Evolutionary conservation across 768 basidiomycete genomes (phyloP).

Genomic region (Lentinula boryana): DNA sequence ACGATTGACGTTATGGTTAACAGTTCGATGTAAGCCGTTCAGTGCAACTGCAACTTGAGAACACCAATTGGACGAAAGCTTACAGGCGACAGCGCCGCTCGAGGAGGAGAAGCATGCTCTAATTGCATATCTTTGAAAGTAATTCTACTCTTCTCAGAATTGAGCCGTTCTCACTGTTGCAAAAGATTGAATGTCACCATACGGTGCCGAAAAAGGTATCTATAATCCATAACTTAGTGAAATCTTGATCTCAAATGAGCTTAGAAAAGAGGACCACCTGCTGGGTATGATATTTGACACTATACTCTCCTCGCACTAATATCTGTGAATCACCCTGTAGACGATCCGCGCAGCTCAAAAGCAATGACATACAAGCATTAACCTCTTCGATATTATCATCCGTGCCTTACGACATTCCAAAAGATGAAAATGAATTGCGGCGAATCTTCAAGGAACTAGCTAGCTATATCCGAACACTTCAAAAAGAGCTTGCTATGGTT

Average conservation of each 20-base stretch:
- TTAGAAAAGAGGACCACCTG: background rate
- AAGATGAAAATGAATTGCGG: background rate
- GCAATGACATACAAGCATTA: background rate
- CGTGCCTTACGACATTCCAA: background rate
- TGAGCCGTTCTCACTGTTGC: background rate
- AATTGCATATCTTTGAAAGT: background rate
- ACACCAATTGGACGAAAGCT: background rate
- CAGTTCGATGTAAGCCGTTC: background rate
- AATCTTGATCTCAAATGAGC: background rate
- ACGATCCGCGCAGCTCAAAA: background rate
- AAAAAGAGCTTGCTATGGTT: background rate
- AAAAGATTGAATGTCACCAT: background rate
- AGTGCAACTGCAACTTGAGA: background rate
- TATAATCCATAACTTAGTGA: background rate
- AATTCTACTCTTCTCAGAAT: background rate
- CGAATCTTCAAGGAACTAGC: background rate
- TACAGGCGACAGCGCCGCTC: background rate
- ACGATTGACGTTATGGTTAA: too few species aligned
- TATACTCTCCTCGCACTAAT: background rate
- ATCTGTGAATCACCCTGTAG: background rate
- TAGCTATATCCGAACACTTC: background rate
- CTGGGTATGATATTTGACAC: background rate
- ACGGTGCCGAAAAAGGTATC: background rate
- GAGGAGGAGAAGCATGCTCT: background rate
- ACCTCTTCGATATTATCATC: background rate